These are phyloP conservation scores for Pseudoneurospora amorphoporcata DNA, from an alignment of 495 filamentous ascomycete species.

Conservation along the genomic window DNA sequence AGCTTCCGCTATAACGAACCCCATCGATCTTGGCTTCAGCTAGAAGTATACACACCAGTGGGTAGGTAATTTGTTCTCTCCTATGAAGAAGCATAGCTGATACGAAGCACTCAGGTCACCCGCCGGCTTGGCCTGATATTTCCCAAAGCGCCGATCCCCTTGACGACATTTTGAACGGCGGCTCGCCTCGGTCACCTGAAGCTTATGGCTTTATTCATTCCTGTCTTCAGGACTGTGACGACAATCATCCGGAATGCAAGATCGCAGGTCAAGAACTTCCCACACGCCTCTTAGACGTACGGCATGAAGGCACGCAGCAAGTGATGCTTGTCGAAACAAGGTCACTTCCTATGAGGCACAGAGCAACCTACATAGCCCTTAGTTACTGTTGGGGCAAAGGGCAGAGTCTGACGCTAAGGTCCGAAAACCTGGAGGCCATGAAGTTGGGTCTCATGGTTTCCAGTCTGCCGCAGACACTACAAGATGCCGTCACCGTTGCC, in stretches of 20 bases:
- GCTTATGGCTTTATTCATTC: background rate
- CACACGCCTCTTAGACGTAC: background rate
- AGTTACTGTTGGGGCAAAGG: slow-evolving; percentile 1
- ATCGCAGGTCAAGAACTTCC: background rate
- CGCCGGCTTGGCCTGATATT: background rate
- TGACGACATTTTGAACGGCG: background rate
- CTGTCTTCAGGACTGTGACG: background rate
- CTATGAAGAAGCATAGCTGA: background rate
- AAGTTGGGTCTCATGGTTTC: background rate
- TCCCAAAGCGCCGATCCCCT: background rate
- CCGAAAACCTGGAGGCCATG: background rate
- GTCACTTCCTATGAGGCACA: background rate
- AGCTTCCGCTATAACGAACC: too few species aligned
- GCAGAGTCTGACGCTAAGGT: background rate
- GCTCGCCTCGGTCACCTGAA: background rate
- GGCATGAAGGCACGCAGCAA: background rate
- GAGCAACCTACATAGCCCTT: background rate
- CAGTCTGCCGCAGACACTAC: background rate
- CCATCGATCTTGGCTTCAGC: background rate
- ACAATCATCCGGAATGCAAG: background rate
- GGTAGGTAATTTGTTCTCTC: background rate
- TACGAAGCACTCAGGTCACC: background rate
- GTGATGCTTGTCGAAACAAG: background rate
- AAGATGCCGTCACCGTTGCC: background rate
- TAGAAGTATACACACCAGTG: background rate